phyloP scores from a whole-genome alignment of 2,329 filamentous ascomycete species.

The Parastagonospora nodorum region DNA sequence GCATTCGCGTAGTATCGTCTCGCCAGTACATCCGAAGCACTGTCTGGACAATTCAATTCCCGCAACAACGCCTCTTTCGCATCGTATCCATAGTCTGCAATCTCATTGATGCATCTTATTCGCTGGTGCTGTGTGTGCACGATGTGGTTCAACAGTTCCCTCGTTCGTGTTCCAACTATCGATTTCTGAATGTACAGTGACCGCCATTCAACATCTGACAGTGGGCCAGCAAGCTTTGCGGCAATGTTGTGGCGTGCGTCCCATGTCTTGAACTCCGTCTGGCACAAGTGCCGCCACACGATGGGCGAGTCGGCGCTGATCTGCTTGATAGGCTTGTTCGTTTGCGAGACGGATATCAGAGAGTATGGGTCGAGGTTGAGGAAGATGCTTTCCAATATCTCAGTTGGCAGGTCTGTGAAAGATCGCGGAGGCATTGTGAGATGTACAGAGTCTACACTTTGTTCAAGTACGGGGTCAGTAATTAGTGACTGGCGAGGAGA shows the following conservation, averaged over 20 bases:
- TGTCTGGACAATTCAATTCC: constrained; percentile 65
- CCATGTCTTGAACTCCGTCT: constrained; percentile 75
- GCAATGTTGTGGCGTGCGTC: constrained; percentile 51
- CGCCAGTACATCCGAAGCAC: constrained; percentile 75
- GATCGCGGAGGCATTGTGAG: constrained; percentile 22
- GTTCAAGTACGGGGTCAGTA: not conserved
- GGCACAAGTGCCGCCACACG: constrained; percentile 81
- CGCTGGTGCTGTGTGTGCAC: constrained; percentile 73
- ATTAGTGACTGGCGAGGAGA: not conserved
- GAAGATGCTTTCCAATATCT: constrained; percentile 82
- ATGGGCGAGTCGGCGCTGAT: constrained; percentile 73
- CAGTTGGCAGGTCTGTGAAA: constrained; percentile 68
- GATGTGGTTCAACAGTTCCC: constrained; percentile 64
- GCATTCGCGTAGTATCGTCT: constrained; percentile 76
- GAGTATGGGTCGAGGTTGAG: constrained; percentile 61
- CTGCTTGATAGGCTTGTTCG: constrained; percentile 67
- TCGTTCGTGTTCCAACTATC: constrained; percentile 41
- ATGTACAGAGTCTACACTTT: not conserved
- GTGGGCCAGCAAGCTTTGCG: constrained; percentile 48
- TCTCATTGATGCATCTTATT: constrained; percentile 69
- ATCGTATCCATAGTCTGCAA: constrained; percentile 79
- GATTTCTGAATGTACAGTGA: constrained; percentile 46
- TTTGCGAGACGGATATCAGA: constrained; percentile 59
- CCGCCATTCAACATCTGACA: constrained; percentile 74
- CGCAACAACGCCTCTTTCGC: constrained; percentile 81